Percentiles rank a stretch among this genome's conserved stretches.
Evolutionary conservation across 768 basidiomycete genomes (phyloP).

Genomic region (Boletus huronensis): DNA sequence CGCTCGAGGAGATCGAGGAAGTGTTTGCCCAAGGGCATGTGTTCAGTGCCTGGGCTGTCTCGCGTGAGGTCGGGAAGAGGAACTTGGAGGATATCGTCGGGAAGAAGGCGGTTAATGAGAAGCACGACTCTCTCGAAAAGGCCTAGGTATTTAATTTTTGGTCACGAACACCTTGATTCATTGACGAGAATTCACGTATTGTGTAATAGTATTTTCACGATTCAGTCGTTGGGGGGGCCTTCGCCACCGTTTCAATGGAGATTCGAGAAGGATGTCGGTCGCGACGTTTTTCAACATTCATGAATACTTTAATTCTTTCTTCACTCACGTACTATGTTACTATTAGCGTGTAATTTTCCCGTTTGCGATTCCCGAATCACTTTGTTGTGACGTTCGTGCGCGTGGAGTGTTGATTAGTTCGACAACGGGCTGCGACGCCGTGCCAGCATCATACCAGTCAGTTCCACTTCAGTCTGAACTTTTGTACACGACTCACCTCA

Average conservation of each 20-base stretch:
- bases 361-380: background rate
- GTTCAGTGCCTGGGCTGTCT: conserved; percentile 71
- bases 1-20: conserved; percentile 77
- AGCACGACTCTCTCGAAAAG: conserved; percentile 1
- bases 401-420: background rate
- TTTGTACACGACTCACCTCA: background rate
- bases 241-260: background rate
- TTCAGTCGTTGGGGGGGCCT: background rate
- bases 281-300: background rate
- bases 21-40: conserved; percentile 66
- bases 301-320: background rate
- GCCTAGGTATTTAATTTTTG: background rate
- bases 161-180: background rate
- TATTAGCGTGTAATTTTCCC: background rate
- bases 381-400: background rate
- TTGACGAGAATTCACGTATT: background rate
- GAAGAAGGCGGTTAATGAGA: conserved; percentile 12
- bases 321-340: background rate
- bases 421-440: background rate
- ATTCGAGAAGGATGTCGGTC: background rate
- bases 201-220: background rate
- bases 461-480: too few relatives aligned
- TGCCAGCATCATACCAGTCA: too few relatives aligned
- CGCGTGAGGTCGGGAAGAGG: conserved; percentile 59
- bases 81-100: conserved; percentile 48